Conservation (phyloP, 169 alveolate genomes). For the Eimeria falciformis region DNA sequence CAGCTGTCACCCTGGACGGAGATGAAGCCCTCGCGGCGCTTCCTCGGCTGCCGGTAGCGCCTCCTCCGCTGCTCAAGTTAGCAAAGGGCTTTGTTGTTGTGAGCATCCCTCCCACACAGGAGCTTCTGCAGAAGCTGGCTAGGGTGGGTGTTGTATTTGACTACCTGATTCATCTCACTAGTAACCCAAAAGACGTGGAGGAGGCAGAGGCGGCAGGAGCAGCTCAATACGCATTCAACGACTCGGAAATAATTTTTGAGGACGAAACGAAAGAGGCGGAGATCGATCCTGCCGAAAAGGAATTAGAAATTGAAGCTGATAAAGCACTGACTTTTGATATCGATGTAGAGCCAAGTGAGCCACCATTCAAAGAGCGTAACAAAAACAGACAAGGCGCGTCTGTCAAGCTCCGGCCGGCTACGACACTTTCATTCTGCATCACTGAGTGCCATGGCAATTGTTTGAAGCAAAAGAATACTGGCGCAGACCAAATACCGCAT, state of each 20-base stretch:
- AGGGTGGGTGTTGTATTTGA: slow-evolving; percentile 48
- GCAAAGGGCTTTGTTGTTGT: slow-evolving; percentile 53
- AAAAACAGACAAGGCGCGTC: too few relatives aligned
- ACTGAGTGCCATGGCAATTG: too few relatives aligned
- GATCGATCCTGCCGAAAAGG: slow-evolving; percentile 19
- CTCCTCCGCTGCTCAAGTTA: slow-evolving; percentile 52
- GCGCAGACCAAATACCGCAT: too few relatives aligned
- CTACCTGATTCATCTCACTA: slow-evolving; percentile 41
- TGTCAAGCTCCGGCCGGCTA: too few relatives aligned
- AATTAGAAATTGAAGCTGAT: slow-evolving; percentile 34
- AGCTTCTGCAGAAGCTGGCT: slow-evolving; percentile 33
- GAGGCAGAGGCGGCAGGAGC: slow-evolving; percentile 70
- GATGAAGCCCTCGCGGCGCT: background rate
- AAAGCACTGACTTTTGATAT: slow-evolving; percentile 39
- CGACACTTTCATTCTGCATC: too few relatives aligned
- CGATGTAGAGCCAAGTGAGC: slow-evolving; percentile 27
- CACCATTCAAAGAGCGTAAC: too few relatives aligned
- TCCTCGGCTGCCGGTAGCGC: slow-evolving; percentile 60
- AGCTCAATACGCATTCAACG: slow-evolving; percentile 41
- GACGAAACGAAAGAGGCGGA: slow-evolving; percentile 31
- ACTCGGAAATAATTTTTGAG: slow-evolving; percentile 32
- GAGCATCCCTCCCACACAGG: slow-evolving; percentile 58
- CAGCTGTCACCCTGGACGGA: too few relatives aligned
- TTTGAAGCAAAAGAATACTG: too few relatives aligned
- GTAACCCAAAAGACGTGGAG: slow-evolving; percentile 53